phyloP scores from a whole-genome alignment of 345 rosid genomes.

The Camelina hispida region DNA sequence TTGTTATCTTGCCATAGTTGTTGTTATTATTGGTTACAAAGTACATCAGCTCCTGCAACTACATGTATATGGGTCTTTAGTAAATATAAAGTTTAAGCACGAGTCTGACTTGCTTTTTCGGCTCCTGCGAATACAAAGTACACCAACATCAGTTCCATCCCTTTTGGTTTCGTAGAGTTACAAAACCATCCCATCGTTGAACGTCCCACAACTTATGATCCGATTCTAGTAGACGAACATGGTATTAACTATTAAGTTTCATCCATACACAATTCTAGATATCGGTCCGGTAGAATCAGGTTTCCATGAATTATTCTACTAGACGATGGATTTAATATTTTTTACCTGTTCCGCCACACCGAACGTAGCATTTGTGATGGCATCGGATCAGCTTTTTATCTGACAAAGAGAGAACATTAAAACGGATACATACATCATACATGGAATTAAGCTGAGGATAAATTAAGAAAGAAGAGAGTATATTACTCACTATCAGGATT shows the following conservation, averaged over 20 bases:
- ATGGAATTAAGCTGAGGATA: background rate
- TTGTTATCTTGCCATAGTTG: background rate
- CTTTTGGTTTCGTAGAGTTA: background rate
- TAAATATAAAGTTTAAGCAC: conserved; percentile 16
- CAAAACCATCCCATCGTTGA: background rate
- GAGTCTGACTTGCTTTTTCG: conserved; percentile 23
- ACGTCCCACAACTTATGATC: background rate
- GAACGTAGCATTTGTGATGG: conserved; percentile 51
- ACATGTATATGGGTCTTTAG: background rate
- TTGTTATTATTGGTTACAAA: background rate
- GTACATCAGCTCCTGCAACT: no score
- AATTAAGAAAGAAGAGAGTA: background rate
- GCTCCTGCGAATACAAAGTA: conserved; percentile 21
- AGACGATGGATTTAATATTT: background rate
- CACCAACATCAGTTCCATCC: background rate
- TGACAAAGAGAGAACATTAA: conserved; percentile 10
- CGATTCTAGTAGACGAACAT: background rate
- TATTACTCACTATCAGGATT: conserved; percentile 45
- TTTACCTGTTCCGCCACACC: conserved; percentile 46
- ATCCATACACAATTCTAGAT: background rate
- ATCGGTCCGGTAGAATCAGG: background rate
- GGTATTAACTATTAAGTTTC: background rate
- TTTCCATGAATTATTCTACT: conserved; percentile 3
- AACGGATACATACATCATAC: background rate
- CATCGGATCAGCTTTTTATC: conserved; percentile 49